Evolutionary conservation across 2,329 filamentous ascomycete genomes (phyloP).

Genomic region (Rhynchosporium agropyri): DNA sequence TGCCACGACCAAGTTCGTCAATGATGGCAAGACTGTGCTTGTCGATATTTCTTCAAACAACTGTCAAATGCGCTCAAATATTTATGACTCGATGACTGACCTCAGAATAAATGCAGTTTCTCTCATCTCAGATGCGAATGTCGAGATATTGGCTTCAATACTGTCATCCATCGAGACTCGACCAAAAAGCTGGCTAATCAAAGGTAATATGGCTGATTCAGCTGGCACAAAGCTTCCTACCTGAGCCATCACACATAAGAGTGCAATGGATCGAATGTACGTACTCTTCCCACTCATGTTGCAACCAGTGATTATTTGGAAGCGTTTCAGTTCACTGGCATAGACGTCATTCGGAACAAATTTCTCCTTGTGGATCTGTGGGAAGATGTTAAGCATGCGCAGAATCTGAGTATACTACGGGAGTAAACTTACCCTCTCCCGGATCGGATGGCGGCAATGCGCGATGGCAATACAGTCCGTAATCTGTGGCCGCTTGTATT

Average conservation of each 20-base stretch:
- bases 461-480: conserved; percentile 67
- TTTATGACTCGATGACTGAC: conserved; percentile 37
- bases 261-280: conserved; percentile 82
- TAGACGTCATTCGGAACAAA: conserved; percentile 93
- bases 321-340: conserved; percentile 75
- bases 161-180: conserved; percentile 84
- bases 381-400: neutral
- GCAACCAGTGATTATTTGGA: conserved; percentile 92
- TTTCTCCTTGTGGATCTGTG: conserved; percentile 60
- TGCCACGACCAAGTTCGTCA: conserved; percentile 90
- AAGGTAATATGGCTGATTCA: conserved; percentile 76
- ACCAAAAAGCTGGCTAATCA: conserved; percentile 83
- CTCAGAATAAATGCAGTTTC: conserved; percentile 92
- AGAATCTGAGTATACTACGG: too few relatives aligned
- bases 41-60: conserved; percentile 67
- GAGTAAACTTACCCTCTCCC: conserved; percentile 57
- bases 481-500: conserved; percentile 66
- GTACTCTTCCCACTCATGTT: conserved; percentile 99
- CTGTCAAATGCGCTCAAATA: conserved; percentile 5
- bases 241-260: conserved; percentile 92
- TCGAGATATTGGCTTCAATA: conserved; percentile 88
- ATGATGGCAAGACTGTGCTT: conserved; percentile 77
- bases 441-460: conserved; percentile 68
- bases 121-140: conserved; percentile 92
- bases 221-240: conserved; percentile 90